Evolutionary conservation across 108 stramenopile species (phyloP).

Genomic region (Fragilariopsis cylindrus): DNA sequence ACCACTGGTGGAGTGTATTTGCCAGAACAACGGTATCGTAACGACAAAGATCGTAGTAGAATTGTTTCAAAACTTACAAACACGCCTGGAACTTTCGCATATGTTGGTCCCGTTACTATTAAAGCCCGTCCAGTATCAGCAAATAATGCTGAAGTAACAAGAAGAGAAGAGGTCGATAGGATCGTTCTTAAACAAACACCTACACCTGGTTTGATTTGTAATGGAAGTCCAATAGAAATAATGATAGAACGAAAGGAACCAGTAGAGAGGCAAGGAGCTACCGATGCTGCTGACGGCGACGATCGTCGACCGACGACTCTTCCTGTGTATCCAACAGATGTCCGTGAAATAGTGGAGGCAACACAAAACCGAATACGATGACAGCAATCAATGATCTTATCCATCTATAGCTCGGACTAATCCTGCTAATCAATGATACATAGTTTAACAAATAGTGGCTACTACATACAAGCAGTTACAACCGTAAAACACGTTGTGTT

Average conservation of each 20-base stretch:
- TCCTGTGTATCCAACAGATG: slow-evolving; percentile 7
- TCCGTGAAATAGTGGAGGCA: slow-evolving; percentile 3
- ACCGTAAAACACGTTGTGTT: no score
- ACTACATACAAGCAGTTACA: no score
- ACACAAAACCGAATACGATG: neutral
- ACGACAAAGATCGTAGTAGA: slow-evolving; percentile 30
- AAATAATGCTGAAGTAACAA: neutral
- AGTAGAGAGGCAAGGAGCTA: no score
- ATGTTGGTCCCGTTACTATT: slow-evolving; percentile 35
- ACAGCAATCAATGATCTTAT: neutral
- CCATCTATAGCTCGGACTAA: no score
- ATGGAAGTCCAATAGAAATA: slow-evolving; percentile 4
- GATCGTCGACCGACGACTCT: neutral
- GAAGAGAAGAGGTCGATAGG: neutral
- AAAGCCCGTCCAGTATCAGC: neutral
- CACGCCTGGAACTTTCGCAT: slow-evolving; percentile 62
- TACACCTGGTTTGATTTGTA: slow-evolving; percentile 7
- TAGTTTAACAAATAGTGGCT: no score
- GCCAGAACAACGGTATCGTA: slow-evolving; percentile 51
- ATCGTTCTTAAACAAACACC: slow-evolving; percentile 2
- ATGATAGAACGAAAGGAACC: neutral
- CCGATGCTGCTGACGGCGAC: no score
- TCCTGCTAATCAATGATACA: no score
- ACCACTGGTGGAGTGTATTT: slow-evolving; percentile 42
- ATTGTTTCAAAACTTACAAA: slow-evolving; percentile 44